A percentile compares a stretch with the other conserved stretches of the same genome.
phyloP scores from a whole-genome alignment of 2,329 filamentous ascomycete genomes.

The Aspergillus pseudotamarii region DNA sequence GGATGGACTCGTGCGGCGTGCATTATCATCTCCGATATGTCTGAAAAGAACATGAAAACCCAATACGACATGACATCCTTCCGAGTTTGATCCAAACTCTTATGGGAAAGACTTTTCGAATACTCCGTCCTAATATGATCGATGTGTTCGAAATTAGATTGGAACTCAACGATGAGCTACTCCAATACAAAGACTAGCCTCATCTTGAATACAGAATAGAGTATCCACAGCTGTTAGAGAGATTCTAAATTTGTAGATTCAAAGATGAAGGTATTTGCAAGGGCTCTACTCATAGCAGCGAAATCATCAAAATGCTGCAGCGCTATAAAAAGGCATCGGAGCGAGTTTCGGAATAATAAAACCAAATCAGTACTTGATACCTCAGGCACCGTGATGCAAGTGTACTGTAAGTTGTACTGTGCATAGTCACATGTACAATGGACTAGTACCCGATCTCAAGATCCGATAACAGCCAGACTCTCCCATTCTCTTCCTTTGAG shows the following conservation, averaged over 20 bases:
- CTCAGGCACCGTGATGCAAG: not conserved
- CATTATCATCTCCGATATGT: conserved; percentile 1
- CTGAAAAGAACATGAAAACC: not conserved
- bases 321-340: not conserved
- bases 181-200: no score
- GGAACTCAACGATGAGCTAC: not conserved
- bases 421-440: no score
- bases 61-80: not conserved
- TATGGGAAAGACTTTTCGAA: not conserved
- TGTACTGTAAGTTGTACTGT: no score
- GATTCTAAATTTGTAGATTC: not conserved
- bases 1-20: conserved; percentile 11
- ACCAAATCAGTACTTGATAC: not conserved
- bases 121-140: not conserved
- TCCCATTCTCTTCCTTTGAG: no score
- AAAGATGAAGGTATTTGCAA: not conserved
- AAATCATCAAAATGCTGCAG: not conserved
- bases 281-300: not conserved
- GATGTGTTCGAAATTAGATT: not conserved
- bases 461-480: not conserved
- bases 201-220: not conserved
- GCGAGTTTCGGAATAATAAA: not conserved
- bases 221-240: not conserved
- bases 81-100: not conserved
- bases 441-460: not conserved